Evolutionary conservation across 768 basidiomycete genomes (phyloP).

Genomic region (Trametes sanguinea): DNA sequence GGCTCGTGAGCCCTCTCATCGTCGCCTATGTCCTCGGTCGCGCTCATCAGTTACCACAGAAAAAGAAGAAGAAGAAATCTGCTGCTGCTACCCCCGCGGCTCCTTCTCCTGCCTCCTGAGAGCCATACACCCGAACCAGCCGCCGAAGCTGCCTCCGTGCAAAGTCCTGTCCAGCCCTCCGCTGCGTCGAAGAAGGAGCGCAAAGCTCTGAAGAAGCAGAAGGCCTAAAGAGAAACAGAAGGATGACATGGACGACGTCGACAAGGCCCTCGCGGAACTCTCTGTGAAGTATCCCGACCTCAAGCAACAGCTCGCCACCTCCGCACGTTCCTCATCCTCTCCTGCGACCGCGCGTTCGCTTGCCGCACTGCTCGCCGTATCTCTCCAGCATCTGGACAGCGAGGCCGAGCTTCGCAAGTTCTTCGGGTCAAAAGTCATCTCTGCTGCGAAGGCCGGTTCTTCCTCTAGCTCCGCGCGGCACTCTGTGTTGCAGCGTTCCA

Average conservation of each 20-base stretch:
- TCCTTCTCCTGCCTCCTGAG: constrained; percentile 4
- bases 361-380: constrained; percentile 71
- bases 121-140: background rate
- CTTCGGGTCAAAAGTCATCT: constrained; percentile 89
- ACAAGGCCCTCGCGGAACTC: constrained; percentile 83
- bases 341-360: constrained; percentile 34
- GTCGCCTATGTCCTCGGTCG: background rate
- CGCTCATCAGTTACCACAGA: constrained; percentile 25
- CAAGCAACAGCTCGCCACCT: constrained; percentile 40
- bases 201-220: constrained; percentile 60
- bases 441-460: constrained; percentile 50
- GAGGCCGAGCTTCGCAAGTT: constrained; percentile 92
- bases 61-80: constrained; percentile 32
- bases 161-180: constrained; percentile 6
- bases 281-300: constrained; percentile 69
- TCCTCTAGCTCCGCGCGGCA: constrained; percentile 36
- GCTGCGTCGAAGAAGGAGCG: constrained; percentile 47
- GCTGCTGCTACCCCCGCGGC: constrained; percentile 9
- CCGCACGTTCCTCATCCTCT: constrained; percentile 24
- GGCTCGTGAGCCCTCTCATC: constrained; percentile 27
- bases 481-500: constrained; percentile 55
- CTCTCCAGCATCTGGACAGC: constrained; percentile 76
- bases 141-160: background rate
- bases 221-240: constrained; percentile 56
- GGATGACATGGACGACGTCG: constrained; percentile 74